Evolutionary conservation across 73 alveolate species (phyloP), one percentile per base, ranked within the genome.

Genomic region (Paraurostyla sp.): DNA sequence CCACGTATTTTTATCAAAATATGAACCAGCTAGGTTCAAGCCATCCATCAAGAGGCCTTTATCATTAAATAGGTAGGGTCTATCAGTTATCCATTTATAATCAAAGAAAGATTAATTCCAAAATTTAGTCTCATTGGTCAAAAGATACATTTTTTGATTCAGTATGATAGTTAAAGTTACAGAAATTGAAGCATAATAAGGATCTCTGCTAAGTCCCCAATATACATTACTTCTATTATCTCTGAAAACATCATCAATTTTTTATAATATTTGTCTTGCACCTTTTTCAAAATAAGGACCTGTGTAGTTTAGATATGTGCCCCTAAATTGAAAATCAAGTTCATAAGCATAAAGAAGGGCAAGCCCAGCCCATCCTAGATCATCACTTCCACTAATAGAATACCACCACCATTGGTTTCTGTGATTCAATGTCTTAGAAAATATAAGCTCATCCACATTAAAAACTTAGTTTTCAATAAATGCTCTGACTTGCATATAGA

Each of bases 11-110:
- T 4, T 6, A 65, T 65, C 82, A 16, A 65, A 38, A 22, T 65
- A 65, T 15, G 59, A 22, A 38, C 32, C 3, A 65, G 35, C 82
- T 11, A 16, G 3, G 25, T 65, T 65, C 13, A 6, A 23, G 25
- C 82, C 82, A 40, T 65, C 82, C 56, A 65, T 65, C 9, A 65
- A 33, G 13, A 65, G 48, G 7, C 76, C 76, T 15, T 59, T 6
- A 4, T 59, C 42, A 59, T 59, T 59, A 6, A 59, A 59, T 4
- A 59, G 11, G 9, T 59, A 59, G 22, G 76, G 49, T 59, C 76
- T 59, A 23, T 29, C 48, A 7, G 76, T 59, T 2, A 59, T 59
- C 42, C 42, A 59, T 29, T 59, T 59, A 59, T 59, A 59, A 27
- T 59, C 76, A 30, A 30, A 59, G 22, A 15, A 27, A 15, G 50